Evolutionary conservation across 768 basidiomycete genomes (phyloP), one percentile per base, ranked within the genome.

Genomic region (Agrocybe praecox): DNA sequence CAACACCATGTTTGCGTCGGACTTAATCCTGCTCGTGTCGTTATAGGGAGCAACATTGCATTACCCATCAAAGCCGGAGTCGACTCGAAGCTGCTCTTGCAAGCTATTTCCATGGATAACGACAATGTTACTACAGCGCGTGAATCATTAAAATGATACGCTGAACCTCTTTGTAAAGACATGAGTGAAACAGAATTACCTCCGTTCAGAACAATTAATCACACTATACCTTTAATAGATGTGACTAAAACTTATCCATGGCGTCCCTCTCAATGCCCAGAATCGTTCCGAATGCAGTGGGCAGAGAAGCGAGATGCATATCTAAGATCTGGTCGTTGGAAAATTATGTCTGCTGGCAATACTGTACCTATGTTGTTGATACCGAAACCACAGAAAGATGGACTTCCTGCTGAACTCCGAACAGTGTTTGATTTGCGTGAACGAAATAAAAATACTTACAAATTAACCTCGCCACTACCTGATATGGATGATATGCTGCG

Each of bases 211-310:
- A 73, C 54, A 0, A 72, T 81, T 2, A 80, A 81, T 57, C 78
- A 81, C 55, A 48, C 54, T 0, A 80, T 82, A 1, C 74, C 72
- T 0, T 57, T 81, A 12, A 77, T 78, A 15, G 74, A 80, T 49
- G 58, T 66, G 6, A 46, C 55, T 1, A 63, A 62, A 23, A 57
- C 46, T 0, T 76, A 77, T 42, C 59, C 61, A 0, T 80, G 74
- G 74, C 60, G 67, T 0, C 66, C 67, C 0, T 68, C 76, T 0
- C 34, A 59, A 11, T 82, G 80, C 47, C 74, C 75, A 0, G 75
- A 80, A 22, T 67, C 72, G 0, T 57, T 78, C 4, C 21, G 61
- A 12, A 18, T 26, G 0, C 72, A 70, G 47, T 72, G 70, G 70
- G 53, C 36, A 12, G 59, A 66, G 18, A 72, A 74, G 36, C 45